Evolutionary conservation across 805 yeast genomes (phyloP), one percentile per base, ranked within the genome.

Genomic region (Candida manassasensis): DNA sequence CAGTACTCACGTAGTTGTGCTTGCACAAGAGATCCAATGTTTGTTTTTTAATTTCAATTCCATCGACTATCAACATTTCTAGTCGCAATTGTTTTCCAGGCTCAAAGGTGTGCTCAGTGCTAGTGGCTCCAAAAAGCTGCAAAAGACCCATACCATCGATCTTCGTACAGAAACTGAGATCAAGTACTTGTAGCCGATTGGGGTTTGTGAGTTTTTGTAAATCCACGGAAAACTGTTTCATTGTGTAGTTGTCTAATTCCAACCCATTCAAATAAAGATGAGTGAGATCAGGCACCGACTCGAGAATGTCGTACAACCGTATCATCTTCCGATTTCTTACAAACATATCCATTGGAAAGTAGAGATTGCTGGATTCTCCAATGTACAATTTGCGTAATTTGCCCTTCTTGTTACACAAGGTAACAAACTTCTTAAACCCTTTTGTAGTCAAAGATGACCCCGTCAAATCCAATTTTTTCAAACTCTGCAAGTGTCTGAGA

Each of bases 91-190:
- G 14, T 14, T 35, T 24, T 17, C 15, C 19, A 5, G 32, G 21
- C 7, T n/a, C 15, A n/a, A 19, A 44, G 21, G 3, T 30, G 21
- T 5, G 39, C 29, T 3, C 36, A 32, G 15, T 32, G 24, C 32
- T 33, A 14, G 36, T 34, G 13, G 41, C 40, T 36, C 48, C 46
- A 21, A 64, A 50, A 10, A 65, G 43, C 27, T 50, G 53, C 35
- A 67, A 53, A 8, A 67, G 43, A 1, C 69, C 69, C n/a, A 58
- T 55, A 1, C 73, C 73, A 34, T 57, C 62, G 3, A 67, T 48
- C 32, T 40, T 48, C 7, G 32, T 40, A 34, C 64, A 56, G 31
- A 59, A 63, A 36, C 70, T 63, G n/a, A 67, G 36, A 40, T 67
- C 71, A 12, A 65, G 38, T 2, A 44, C 24, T n/a, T 44, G 44